Evolutionary conservation across 257 asterid species (phyloP).

Genomic region (Capsicum pubescens): DNA sequence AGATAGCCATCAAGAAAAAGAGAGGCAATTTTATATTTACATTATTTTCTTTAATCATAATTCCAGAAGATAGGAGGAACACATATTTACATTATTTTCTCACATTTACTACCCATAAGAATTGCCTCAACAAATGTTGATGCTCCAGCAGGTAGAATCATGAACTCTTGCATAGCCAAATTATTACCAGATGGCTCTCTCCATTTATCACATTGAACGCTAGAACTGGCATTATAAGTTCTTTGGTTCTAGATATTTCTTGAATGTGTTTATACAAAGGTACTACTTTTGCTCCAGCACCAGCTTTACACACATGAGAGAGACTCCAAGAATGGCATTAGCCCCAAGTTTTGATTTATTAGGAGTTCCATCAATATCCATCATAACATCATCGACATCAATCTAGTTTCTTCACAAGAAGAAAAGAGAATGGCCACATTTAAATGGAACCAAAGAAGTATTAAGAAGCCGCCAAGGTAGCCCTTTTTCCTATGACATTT

Average conservation of each 20-base stretch:
- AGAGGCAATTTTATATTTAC: not conserved
- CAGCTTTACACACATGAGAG: constrained; percentile 93
- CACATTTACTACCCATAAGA: constrained; percentile 97
- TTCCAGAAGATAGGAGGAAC: not conserved
- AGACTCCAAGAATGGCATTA: constrained; percentile 95
- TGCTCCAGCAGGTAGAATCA: constrained; percentile 98
- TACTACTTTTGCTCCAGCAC: constrained; percentile 92
- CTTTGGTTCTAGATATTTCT: constrained; percentile 79
- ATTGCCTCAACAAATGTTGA: constrained; percentile 83
- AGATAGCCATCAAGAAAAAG: not conserved
- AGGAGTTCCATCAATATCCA: constrained; percentile 93
- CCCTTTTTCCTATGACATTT: not conserved
- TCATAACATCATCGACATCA: constrained; percentile 81
- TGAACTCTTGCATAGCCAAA: constrained; percentile 97
- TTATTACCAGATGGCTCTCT: constrained; percentile 98
- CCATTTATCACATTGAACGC: constrained; percentile 98
- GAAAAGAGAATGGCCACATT: not conserved
- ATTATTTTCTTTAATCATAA: not conserved
- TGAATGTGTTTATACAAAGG: constrained; percentile 90
- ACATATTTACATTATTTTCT: not conserved
- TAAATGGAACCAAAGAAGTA: not conserved
- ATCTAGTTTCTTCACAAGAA: constrained; percentile 66
- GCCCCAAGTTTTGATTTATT: constrained; percentile 96
- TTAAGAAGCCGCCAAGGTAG: not conserved
- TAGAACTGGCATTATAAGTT: constrained; percentile 98